Evolutionary conservation across 2,329 filamentous ascomycete genomes (phyloP), one percentile per base, ranked within the genome.

Genomic region (Fusarium falciforme): DNA sequence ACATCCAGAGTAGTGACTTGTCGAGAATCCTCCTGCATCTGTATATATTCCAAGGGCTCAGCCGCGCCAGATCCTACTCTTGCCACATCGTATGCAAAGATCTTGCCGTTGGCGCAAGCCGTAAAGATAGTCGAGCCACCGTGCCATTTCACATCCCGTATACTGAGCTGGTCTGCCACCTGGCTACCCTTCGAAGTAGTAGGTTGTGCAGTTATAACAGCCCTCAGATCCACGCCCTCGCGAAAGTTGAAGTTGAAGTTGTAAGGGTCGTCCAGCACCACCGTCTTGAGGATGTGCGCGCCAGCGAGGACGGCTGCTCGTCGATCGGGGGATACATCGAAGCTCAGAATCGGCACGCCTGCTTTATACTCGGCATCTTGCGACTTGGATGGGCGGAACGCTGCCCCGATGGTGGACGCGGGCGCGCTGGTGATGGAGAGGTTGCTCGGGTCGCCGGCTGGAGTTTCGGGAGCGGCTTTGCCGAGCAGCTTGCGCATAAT

Each of bases 1-100:
- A 92, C 87, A 72, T 91, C 90, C 11, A 92, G 83, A 35, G 88
- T 87, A 73, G 92, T 91, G 73, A 92, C 86, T 82, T 92, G 90
- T 4, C 90, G 87, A 54, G 88, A 87, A 74, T 92, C 90, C 76
- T 92, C 90, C 52, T 87, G 86, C 60, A 86, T 89, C 78, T 91
- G 87, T 36, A 91, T 86, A 36, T 87, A 88, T 42, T 89, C 89
- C 60, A 91, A 80, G 6, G 86, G 85, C 14, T 86, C 81, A 4
- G 83, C 80, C 8, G 82, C 81, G 4, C 83, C 84, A 2, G 84
- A 78, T 2, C 86, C 85, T 11, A 89, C 76, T 22, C 87, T 86
- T 44, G 84, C 84, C 20, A 92, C 79, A 79, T 92, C 89, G 76
- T 92, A 92, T 68, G 89, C 85, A 70, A 91, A 91, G 74, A 92